Evolutionary conservation across 306 rosid species (phyloP), one percentile per base, ranked within the genome.

Genomic region (Casuarina cunninghamiana): DNA sequence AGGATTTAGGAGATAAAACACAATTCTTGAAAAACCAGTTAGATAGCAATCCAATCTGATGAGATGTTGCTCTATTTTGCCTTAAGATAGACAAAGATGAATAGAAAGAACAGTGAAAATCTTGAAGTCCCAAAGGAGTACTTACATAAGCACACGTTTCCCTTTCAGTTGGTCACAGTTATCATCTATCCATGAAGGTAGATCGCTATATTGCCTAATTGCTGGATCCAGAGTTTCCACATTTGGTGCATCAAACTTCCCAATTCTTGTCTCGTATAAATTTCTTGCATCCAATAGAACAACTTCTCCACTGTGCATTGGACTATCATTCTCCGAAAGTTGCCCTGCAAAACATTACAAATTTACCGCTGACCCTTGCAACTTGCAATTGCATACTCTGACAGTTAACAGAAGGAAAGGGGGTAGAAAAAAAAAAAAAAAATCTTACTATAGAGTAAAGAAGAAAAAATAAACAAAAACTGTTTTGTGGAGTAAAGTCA

Each of bases 271-370:
- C 86, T 95, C 98, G 10, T 95, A 94, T 13, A 94, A 78, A 86
- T 94, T 94, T 84, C 98, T 91, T 39, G 97, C 97, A 83, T 95
- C 97, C 77, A 92, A 88, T 69, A 92, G 85, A 75, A 95, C 95
- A 76, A 88, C 78, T 46, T 72, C 86, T 32, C 76, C 71, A 42
- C 41, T 39, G 44, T 76, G 51, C 73, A 49, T 70, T 17, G 75
- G 79, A 60, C 70, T 74, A 74, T 83, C 92, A 68, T 77, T 78
- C 50, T 86, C 93, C 66, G 78, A 42, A 78, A 79, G 46, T 60
- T 61, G 55, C 70, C 89, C 91, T 80, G 70, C 10, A 41, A 71
- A 63, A 54, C 11, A 77, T 38, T 10, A 45, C 48, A 58, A 69
- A 26, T 48, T 35, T 57, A 66, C 67, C 57, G 32, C 76, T 75